These are phyloP conservation scores for Ilyonectria robusta DNA, from an alignment of 2,329 filamentous ascomycete genomes.

Conservation along the genomic window DNA sequence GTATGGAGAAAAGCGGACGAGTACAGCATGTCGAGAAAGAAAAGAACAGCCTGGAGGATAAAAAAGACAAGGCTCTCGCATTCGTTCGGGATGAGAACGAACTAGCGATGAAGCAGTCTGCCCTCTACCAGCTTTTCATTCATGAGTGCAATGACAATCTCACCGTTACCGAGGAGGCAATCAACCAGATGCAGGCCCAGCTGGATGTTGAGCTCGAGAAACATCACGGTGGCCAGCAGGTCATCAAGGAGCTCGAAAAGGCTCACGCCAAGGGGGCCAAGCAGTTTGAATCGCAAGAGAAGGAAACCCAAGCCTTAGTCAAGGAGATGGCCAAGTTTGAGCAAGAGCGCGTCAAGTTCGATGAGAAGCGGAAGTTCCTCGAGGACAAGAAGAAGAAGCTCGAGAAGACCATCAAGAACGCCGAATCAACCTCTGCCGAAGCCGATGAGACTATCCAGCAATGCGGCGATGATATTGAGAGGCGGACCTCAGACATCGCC, in stretches of 20 bases:
- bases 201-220: constrained; percentile 91
- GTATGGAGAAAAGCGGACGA: constrained; percentile 92
- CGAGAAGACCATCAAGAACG: constrained; percentile 86
- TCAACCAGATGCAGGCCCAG: constrained; percentile 89
- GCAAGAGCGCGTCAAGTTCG: constrained; percentile 96
- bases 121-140: constrained; percentile 92
- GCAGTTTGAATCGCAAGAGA: constrained; percentile 86
- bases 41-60: constrained; percentile 91
- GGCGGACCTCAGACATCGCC: constrained; percentile 80
- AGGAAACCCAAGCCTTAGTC: constrained; percentile 81
- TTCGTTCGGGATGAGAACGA: constrained; percentile 96
- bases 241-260: constrained; percentile 91
- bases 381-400: constrained; percentile 93
- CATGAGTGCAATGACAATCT: constrained; percentile 92
- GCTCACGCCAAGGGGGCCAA: constrained; percentile 86
- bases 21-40: constrained; percentile 99
- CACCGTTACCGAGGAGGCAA: constrained; percentile 88
- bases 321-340: constrained; percentile 95
- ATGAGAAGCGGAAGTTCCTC: constrained; percentile 97
- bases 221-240: constrained; percentile 89
- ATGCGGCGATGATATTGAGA: constrained; percentile 83
- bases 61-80: constrained; percentile 93
- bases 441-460: constrained; percentile 84
- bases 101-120: constrained; percentile 87
- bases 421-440: constrained; percentile 80